Evolutionary conservation across 2,329 filamentous ascomycete species (phyloP).

Genomic region (Sarocladium oryzae): DNA sequence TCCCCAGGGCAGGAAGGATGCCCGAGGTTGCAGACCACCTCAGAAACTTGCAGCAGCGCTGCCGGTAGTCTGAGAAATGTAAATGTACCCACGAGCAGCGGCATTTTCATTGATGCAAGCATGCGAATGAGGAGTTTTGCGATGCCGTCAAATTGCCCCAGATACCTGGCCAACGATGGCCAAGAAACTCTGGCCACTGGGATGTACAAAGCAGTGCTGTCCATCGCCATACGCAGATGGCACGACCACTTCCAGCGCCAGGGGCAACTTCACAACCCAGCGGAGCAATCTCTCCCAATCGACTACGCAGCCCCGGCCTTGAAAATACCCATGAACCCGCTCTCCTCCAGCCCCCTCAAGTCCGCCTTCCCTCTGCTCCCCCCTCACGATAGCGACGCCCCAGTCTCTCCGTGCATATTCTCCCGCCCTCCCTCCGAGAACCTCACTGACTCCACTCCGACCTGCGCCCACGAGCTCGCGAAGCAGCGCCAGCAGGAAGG

Average conservation of each 20-base stretch:
- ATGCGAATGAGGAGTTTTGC: background rate
- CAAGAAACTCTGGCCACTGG: background rate
- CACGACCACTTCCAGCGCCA: background rate
- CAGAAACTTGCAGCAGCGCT: background rate
- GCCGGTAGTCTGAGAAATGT: background rate
- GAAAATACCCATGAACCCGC: background rate
- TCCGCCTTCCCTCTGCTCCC: constrained; percentile 1
- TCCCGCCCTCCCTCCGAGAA: background rate
- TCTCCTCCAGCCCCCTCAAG: background rate
- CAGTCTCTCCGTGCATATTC: constrained; percentile 1
- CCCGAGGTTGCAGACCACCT: background rate
- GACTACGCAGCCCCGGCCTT: background rate
- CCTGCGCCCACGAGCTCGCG: background rate
- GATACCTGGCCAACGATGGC: background rate
- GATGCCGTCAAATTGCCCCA: background rate
- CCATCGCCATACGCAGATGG: background rate
- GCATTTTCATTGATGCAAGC: background rate
- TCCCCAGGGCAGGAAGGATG: background rate
- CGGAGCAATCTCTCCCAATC: background rate
- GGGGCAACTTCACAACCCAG: background rate
- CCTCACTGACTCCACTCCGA: background rate
- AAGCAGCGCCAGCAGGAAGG: background rate
- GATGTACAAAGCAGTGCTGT: background rate
- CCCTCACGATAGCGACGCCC: background rate
- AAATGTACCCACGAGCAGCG: background rate